Percentiles rank a stretch among this genome's conserved stretches.
phyloP scores from a whole-genome alignment of 495 filamentous ascomycete genomes.

The Polyplosphaeria fusca region DNA sequence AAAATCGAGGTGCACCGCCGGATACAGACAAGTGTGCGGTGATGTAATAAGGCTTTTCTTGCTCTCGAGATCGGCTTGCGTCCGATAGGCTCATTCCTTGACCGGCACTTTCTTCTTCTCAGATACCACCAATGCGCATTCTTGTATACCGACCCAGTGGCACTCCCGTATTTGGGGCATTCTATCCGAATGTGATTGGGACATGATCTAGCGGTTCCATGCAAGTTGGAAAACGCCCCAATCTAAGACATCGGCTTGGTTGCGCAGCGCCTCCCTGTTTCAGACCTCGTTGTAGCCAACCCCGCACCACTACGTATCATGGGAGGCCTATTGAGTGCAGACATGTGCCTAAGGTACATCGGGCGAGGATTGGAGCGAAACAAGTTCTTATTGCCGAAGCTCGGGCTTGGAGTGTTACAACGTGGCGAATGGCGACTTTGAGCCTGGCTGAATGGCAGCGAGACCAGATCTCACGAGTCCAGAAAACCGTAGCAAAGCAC shows the following conservation, averaged over 20 bases:
- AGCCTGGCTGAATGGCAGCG: no score
- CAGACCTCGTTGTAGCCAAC: no score
- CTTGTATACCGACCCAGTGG: neutral
- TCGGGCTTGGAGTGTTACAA: no score
- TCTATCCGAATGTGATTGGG: slow-evolving; percentile 8
- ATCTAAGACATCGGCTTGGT: neutral
- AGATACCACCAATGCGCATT: neutral
- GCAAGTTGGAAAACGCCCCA: neutral
- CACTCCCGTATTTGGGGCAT: neutral
- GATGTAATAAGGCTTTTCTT: slow-evolving; percentile 17
- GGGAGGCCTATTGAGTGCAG: no score
- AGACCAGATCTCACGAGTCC: no score
- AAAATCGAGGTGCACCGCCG: slow-evolving; percentile 26
- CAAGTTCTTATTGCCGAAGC: no score
- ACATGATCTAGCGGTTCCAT: slow-evolving; percentile 8
- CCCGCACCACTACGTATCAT: no score
- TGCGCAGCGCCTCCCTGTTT: no score
- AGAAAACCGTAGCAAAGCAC: no score
- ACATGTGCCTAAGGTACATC: no score
- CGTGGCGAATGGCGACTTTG: no score
- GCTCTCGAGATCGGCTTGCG: neutral
- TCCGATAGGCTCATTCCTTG: neutral
- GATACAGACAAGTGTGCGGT: slow-evolving; percentile 25
- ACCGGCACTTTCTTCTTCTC: neutral
- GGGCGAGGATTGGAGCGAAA: no score